Evolutionary conservation across 805 yeast species (phyloP), one percentile per base, ranked within the genome.

Genomic region (Nakazawaea wyomingensis): DNA sequence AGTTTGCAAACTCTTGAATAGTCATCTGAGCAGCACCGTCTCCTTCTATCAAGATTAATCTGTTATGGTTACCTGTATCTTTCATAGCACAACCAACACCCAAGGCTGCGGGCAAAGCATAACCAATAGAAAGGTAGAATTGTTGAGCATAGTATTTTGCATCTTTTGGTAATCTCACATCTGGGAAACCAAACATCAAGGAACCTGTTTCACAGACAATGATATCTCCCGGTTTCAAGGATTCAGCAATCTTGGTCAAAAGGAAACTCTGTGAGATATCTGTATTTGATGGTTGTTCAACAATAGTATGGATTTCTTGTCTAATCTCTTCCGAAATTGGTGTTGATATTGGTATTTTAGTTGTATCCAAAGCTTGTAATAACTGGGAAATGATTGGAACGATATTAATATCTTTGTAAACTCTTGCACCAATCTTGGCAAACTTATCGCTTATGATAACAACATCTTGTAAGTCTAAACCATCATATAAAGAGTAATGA

Each of bases 21-120:
- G 96, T 88, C 96, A 90, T 85, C 66, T 87, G 96, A 2, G 96
- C 91, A 2, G 96, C 82, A 1, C 97, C 97, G 60, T 90, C 97
- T 44, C 97, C 96, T 67, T 85, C 89, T 14, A 87, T 64, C 19
- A 89, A 66, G 17, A 87, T 68, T 36, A 89, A 69, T 53, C 95
- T 74, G 26, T 80, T 72, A 3, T 54, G 40, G 32, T 54, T 53
- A 34, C 53, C 56, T 37, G 71, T 51, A 54, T 85, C 95, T 39
- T 72, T 69, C 63, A 75, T 66, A 0, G 91, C 96, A 43, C 85
- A 65, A 16, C 86, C 80, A 20, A 82, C 84, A 39, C 97, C 97
- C 45, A 90, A 72, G 4, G 93, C 74, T 9, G 90, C 85, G 2
- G 96, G 96, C 21, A 90, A 66, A 0, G 95, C 91, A 66, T 78